Conservation (phyloP, 2,329 filamentous ascomycete species). For the Myriosclerotinia curreyana region DNA sequence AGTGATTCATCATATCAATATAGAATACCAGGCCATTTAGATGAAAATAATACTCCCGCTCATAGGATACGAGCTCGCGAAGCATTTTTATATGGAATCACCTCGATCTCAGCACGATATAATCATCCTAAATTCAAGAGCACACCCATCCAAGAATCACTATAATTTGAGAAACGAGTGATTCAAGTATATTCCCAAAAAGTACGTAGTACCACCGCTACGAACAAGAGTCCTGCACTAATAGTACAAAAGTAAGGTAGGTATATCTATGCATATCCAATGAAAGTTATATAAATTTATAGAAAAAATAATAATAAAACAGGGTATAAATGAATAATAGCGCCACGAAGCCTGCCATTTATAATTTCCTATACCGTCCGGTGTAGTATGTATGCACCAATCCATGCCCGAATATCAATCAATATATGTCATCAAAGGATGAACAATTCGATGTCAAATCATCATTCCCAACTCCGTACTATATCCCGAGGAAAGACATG, state of each 20-base stretch:
- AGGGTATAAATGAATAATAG: constrained; percentile 1
- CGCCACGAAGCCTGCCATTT: neutral
- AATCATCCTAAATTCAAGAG: no score
- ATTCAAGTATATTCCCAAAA: neutral
- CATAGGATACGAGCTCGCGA: no score
- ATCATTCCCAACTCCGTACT: neutral
- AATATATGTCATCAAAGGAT: no score
- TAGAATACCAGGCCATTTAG: no score
- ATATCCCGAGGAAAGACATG: neutral
- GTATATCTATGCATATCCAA: neutral
- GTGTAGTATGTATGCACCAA: neutral
- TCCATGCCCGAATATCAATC: no score
- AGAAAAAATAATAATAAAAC: neutral
- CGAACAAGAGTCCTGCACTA: neutral
- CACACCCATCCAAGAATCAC: no score
- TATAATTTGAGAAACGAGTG: no score
- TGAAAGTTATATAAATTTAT: neutral
- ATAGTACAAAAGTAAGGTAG: neutral
- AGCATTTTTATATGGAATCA: no score
- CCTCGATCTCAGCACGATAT: no score
- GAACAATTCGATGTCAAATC: neutral
- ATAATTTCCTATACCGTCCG: no score
- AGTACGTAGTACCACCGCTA: neutral
- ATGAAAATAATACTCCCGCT: no score
- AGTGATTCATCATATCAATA: no score